Percentiles rank a stretch among this genome's conserved stretches.
phyloP scores from a whole-genome alignment of 306 rosid genomes.

The Vachellia pachyceras region DNA sequence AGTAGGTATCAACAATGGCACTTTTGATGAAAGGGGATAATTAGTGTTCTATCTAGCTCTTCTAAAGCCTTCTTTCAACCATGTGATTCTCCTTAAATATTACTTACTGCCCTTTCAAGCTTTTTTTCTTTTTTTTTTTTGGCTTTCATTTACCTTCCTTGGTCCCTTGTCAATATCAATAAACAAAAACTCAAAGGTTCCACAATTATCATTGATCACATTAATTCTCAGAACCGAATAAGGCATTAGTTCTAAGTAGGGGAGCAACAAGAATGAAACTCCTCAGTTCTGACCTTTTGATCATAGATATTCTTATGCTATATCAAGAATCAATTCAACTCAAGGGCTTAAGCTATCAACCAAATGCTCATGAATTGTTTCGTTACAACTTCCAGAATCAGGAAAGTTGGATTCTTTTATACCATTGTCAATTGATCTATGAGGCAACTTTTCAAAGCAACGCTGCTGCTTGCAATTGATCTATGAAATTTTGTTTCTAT shows the following conservation, averaged over 20 bases:
- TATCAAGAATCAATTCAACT: neutral
- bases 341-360: neutral
- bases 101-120: too few species aligned
- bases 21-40: too few species aligned
- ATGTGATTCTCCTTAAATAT: too few species aligned
- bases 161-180: too few species aligned
- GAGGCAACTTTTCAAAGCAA: neutral
- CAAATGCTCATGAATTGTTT: neutral
- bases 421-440: neutral
- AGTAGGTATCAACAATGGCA: too few species aligned
- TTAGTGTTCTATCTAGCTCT: too few species aligned
- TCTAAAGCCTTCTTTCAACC: too few species aligned
- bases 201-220: too few species aligned
- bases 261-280: neutral
- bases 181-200: too few species aligned
- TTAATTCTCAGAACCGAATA: neutral
- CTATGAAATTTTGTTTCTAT: neutral
- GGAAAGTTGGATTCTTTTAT: neutral
- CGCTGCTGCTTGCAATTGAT: neutral
- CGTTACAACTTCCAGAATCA: neutral
- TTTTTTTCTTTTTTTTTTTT: too few species aligned
- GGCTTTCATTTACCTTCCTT: too few species aligned
- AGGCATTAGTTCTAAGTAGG: neutral
- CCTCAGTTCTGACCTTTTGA: neutral
- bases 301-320: neutral